Base-by-base conservation (phyloP, 2,329 filamentous ascomycete genomes). In the Cryphonectria parasitica region DNA sequence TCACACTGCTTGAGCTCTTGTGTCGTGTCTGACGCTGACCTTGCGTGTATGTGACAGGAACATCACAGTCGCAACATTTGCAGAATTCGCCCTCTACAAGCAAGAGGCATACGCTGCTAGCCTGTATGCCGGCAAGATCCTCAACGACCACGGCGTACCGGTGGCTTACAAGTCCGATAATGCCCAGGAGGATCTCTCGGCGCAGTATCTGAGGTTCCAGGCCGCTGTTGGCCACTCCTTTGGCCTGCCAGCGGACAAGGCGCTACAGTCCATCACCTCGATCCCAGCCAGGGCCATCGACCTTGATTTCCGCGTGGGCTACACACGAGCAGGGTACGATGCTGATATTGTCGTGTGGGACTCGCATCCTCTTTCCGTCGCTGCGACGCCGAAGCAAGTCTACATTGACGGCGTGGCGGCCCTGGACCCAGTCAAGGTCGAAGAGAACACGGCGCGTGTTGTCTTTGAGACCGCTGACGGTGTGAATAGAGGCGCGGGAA, bases 341-440 rank as follows among this genome's bases (percentile, higher is more conserved):
- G 85, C 84, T 19, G 84, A 87, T 69, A 74, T 86, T 41, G 84
- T 84, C 5, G 78, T 86, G 5, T 86, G 84, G 84, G 81, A 86
- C 70, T 79, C 79, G 0, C 83, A 86, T 71, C 84, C 84, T 2
- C 77, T 86, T 1, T 77, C 80, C 17, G 74, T 83, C 22, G 84
- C 83, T 7, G 82, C 84, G 15, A 84, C 80, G 4, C 82, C 84
- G 3, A 74, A 82, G 13, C 82, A 86, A 69, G 84, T 86, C 19
- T 85, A 81, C 52, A 82, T 86, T 71, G 84, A 86, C 73, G 84
- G 84, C 2, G 78, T 74, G 41, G 73, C 79, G 43, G 79, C 78
- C 34, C 73, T 82, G 22, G 78, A 82, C 36, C 75, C 78, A 1
- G 75, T 74, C 28, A 75, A 74, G 54, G 80, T 81, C 2, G 73